Evolutionary conservation across 495 filamentous ascomycete genomes (phyloP), one percentile per base, ranked within the genome.

Genomic region (Trichoderma virens): DNA sequence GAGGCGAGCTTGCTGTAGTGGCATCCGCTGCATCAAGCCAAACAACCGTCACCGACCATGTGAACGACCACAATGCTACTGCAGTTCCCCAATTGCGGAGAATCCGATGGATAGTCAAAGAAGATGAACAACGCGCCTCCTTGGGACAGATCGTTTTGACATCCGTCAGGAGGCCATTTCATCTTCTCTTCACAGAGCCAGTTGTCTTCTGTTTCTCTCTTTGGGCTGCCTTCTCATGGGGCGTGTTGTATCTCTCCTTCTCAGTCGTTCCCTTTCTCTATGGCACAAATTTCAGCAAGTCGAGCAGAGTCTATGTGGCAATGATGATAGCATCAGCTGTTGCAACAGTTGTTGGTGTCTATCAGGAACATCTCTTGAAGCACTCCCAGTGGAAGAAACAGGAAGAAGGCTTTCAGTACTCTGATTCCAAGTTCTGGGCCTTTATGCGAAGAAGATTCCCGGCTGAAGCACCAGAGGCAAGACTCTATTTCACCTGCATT

Each of bases 181-280:
- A 90, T 65, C 81, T 98, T 34, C 87, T 98, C 27, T 76, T 90
- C 69, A 96, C 92, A 13, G 93, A 97, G 68, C 90, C 93, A 0
- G 91, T 97, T 14, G 92, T 97, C 23, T 96, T 97, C 77, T 96
- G 89, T 78, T 98, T 97, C 75, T 93, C 89, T 27, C 78, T 95
- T 16, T 97, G 93, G 93, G 85, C 90, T 5, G 80, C 91, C 7
- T 97, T 97, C 74, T 87, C 85, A 60, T 98, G 93, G 93, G 92
- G 88, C 2, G 84, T 95, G 0, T 82, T 98, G 0, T 97, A 97
- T 74, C 79, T 98, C 30, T 89, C 88, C 34, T 92, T 94, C 68
- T 81, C 83, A 34, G 87, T 86, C 5, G 83, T 98, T 30, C 91
- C 92, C 0, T 79, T 93, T 14, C 85, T 96, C 62, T 86, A 97